phyloP scores from a whole-genome alignment of 2,329 filamentous ascomycete genomes.

The Fusarium praegraminearum region DNA sequence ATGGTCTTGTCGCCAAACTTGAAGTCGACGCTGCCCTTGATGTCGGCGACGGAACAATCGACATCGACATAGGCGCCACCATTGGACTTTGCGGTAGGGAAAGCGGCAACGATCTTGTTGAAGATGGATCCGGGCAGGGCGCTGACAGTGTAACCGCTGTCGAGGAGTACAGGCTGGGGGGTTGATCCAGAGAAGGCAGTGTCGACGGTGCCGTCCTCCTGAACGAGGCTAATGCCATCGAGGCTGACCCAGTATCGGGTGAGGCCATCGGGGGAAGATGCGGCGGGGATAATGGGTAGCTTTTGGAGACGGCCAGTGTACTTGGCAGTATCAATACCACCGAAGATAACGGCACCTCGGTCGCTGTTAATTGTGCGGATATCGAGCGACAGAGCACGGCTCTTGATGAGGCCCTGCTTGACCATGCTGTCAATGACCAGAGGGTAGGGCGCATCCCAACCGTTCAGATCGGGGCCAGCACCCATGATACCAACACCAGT shows the following conservation, averaged over 20 bases:
- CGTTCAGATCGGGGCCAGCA: slow-evolving; percentile 50
- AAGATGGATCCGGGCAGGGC: slow-evolving; percentile 72
- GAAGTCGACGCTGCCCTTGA: slow-evolving; percentile 60
- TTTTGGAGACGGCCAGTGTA: slow-evolving; percentile 66
- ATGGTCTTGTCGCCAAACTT: slow-evolving; percentile 60
- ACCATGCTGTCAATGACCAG: slow-evolving; percentile 53
- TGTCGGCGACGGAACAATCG: slow-evolving; percentile 54
- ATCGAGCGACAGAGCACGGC: slow-evolving; percentile 53
- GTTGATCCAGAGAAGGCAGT: slow-evolving; percentile 58
- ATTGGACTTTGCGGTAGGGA: slow-evolving; percentile 57
- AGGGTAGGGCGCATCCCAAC: slow-evolving; percentile 53
- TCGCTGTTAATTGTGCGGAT: slow-evolving; percentile 50
- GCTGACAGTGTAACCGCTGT: slow-evolving; percentile 76
- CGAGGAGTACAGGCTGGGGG: slow-evolving; percentile 65
- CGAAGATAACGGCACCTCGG: slow-evolving; percentile 60
- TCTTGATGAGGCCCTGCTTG: slow-evolving; percentile 53
- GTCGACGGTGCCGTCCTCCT: slow-evolving; percentile 53
- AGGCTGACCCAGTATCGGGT: slow-evolving; percentile 59
- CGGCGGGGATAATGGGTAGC: slow-evolving; percentile 65
- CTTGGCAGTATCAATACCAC: slow-evolving; percentile 68
- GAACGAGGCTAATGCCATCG: slow-evolving; percentile 53
- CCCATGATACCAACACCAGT: slow-evolving; percentile 53
- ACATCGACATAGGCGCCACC: slow-evolving; percentile 61
- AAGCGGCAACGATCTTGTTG: slow-evolving; percentile 57
- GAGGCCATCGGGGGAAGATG: slow-evolving; percentile 50